Conservation (phyloP, 73 alveolate species). For the Diophrys appendiculata region DNA sequence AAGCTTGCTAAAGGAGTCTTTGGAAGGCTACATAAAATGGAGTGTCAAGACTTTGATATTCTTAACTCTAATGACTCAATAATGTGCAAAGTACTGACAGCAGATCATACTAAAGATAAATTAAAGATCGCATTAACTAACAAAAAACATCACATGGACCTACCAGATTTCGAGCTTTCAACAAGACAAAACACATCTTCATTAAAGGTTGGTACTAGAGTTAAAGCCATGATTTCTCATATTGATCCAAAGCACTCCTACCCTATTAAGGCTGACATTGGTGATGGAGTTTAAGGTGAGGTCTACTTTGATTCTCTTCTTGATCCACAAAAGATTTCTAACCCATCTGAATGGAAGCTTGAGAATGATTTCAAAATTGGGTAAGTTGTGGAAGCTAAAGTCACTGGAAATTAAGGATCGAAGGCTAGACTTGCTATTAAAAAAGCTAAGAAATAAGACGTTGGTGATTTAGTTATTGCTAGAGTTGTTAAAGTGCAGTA, state of each 20-base stretch:
- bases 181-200: background rate
- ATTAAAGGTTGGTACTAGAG: constrained; percentile 2
- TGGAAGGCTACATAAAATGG: too few species aligned
- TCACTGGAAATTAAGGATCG: background rate
- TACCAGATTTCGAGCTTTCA: background rate
- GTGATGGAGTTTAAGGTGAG: constrained; percentile 25
- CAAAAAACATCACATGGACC: constrained; percentile 30
- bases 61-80: too few species aligned
- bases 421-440: background rate
- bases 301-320: constrained; percentile 19
- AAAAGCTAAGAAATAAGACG: background rate
- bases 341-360: background rate
- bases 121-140: constrained; percentile 30
- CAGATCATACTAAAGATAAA: constrained; percentile 23
- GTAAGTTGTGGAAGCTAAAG: background rate
- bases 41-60: too few species aligned
- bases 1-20: too few species aligned
- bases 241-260: constrained; percentile 10
- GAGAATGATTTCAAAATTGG: background rate
- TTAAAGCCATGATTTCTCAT: constrained; percentile 28
- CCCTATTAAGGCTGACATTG: constrained; percentile 20
- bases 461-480: constrained; percentile 18
- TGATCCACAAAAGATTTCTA: background rate
- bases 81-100: constrained; percentile 27
- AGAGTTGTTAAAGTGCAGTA: constrained; percentile 26